Evolutionary conservation across 208 protist species (phyloP).

Genomic region (Trypanosoma melophagium): DNA sequence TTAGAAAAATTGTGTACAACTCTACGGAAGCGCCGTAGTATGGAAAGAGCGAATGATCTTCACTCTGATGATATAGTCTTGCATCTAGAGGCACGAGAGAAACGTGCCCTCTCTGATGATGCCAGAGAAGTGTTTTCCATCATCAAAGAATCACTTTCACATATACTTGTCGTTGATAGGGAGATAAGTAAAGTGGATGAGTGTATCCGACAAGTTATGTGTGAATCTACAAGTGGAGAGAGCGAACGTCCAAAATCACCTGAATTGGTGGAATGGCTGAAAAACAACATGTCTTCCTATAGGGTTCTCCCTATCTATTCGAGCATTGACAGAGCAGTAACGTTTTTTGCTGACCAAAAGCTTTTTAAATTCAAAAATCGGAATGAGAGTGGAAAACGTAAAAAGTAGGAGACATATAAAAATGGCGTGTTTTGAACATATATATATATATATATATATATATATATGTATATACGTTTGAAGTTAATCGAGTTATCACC

Average conservation of each 20-base stretch:
- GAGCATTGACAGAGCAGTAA: conserved; percentile 28
- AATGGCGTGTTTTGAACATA: background rate
- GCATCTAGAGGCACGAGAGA: conserved; percentile 19
- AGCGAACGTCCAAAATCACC: conserved; percentile 6
- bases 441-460: too few species aligned
- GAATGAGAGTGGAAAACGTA: conserved; percentile 12
- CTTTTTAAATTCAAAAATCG: conserved; percentile 23
- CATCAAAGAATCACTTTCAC: conserved; percentile 26
- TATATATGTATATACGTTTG: too few species aligned
- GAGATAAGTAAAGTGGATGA: conserved; percentile 32
- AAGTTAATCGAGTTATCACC: too few species aligned
- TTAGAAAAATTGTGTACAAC: conserved; percentile 36
- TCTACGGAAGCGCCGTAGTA: conserved; percentile 33
- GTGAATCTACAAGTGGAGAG: background rate
- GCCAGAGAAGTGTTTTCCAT: conserved; percentile 37
- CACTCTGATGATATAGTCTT: conserved; percentile 12
- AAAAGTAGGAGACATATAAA: conserved; percentile 14
- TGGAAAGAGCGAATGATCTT: conserved; percentile 17
- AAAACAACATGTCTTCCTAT: conserved; percentile 32
- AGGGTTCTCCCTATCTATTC: conserved; percentile 52
- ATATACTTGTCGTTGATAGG: conserved; percentile 41
- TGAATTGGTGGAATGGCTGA: conserved; percentile 45
- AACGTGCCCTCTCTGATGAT: conserved; percentile 25
- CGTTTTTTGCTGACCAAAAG: conserved; percentile 52
- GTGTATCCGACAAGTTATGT: conserved; percentile 33